Evolutionary conservation across 116 monocot species (phyloP).

Genomic region (Trichopus zeylanicus): DNA sequence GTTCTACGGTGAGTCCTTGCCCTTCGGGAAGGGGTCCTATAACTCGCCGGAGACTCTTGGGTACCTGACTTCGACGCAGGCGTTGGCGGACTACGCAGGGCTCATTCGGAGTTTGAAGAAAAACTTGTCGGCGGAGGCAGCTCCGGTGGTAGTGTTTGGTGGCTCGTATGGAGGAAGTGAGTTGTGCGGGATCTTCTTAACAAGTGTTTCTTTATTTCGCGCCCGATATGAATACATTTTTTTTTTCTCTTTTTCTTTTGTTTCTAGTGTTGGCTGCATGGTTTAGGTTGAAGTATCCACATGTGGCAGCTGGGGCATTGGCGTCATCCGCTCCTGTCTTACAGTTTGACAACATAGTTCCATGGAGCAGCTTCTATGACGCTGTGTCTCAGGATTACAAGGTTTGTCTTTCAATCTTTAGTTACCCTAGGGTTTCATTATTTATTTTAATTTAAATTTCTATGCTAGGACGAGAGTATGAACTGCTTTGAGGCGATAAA

Average conservation of each 20-base stretch:
- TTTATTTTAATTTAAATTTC: conserved; percentile 6
- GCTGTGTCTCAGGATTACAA: conserved; percentile 84
- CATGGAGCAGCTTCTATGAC: conserved; percentile 84
- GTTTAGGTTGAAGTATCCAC: conserved; percentile 97
- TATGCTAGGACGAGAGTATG: conserved; percentile 50
- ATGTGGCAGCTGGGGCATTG: conserved; percentile 75
- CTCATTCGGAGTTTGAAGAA: conserved; percentile 73
- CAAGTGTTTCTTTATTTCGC: neutral
- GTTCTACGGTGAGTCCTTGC: conserved; percentile 72
- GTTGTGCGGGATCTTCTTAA: neutral
- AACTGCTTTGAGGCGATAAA: conserved; percentile 75
- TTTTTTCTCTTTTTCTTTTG: neutral
- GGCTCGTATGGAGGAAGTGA: conserved; percentile 97
- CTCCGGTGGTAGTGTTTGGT: conserved; percentile 85
- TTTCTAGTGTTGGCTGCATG: conserved; percentile 87
- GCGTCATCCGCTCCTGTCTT: conserved; percentile 92
- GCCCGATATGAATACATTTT: neutral
- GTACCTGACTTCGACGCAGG: conserved; percentile 72
- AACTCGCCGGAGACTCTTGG: conserved; percentile 42
- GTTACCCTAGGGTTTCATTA: neutral
- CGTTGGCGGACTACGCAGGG: conserved; percentile 71
- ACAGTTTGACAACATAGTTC: conserved; percentile 79
- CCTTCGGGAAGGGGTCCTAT: conserved; percentile 54
- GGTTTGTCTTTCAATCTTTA: conserved; percentile 18
- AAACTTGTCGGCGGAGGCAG: conserved; percentile 65